These are phyloP conservation scores for Austroboletus novae-zelandiae DNA, from an alignment of 1,284 basidiomycete genomes.

Conservation along the genomic window DNA sequence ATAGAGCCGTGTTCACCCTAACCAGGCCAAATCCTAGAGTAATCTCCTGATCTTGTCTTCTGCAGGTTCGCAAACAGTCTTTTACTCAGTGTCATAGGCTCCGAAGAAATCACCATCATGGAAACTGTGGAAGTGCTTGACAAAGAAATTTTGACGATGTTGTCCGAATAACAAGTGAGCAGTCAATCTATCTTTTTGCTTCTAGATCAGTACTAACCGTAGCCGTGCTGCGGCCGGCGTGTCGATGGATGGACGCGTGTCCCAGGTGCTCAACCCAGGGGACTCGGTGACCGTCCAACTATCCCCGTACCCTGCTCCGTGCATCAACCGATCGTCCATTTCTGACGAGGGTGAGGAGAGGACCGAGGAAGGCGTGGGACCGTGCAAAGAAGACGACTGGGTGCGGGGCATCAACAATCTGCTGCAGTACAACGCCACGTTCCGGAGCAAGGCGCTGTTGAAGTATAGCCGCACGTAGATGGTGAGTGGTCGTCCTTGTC, in stretches of 20 bases:
- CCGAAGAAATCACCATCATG: too few relatives aligned
- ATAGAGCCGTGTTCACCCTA: too few relatives aligned
- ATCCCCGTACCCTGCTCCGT: conserved; percentile 89
- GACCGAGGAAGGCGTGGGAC: conserved; percentile 51
- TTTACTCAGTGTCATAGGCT: too few relatives aligned
- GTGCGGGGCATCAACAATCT: conserved; percentile 94
- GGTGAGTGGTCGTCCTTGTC: conserved; percentile 11
- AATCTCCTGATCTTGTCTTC: too few relatives aligned
- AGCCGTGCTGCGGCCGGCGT: conserved; percentile 87
- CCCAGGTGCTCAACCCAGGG: conserved; percentile 76
- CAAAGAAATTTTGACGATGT: too few relatives aligned
- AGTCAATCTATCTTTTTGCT: not conserved
- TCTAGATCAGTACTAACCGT: conserved; percentile 78
- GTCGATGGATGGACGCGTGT: conserved; percentile 89
- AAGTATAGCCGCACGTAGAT: conserved; percentile 44
- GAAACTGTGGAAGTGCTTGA: too few relatives aligned
- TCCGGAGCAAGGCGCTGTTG: conserved; percentile 80
- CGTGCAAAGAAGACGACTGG: conserved; percentile 91
- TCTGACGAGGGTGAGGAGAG: conserved; percentile 43
- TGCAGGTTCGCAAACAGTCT: too few relatives aligned
- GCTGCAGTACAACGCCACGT: conserved; percentile 89
- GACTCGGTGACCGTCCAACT: conserved; percentile 85
- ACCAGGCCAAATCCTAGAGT: too few relatives aligned
- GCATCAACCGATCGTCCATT: conserved; percentile 82
- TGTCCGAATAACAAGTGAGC: too few relatives aligned